These are phyloP conservation scores for Debaryomyces castellii DNA, from an alignment of 805 yeast species.

Conservation along the genomic window DNA sequence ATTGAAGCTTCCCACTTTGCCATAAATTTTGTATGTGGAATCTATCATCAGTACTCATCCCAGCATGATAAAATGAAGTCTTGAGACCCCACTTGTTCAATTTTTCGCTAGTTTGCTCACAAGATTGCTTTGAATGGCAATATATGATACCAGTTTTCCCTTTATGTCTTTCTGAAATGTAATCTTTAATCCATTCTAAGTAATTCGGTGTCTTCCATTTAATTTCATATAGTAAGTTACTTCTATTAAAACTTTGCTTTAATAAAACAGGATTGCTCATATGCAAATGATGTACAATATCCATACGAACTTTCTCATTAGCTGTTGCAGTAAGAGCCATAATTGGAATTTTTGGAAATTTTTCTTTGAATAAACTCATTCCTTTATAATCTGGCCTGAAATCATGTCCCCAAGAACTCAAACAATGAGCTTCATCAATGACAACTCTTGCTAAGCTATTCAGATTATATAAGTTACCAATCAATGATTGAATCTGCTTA, in stretches of 20 bases:
- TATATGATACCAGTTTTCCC: slow-evolving; percentile 84
- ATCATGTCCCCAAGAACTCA: slow-evolving; percentile 98
- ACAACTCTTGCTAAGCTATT: slow-evolving; percentile 77
- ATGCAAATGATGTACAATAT: slow-evolving; percentile 76
- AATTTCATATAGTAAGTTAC: slow-evolving; percentile 80
- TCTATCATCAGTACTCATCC: slow-evolving; percentile 81
- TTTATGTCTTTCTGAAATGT: slow-evolving; percentile 50
- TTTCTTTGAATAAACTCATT: slow-evolving; percentile 65
- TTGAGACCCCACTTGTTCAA: slow-evolving; percentile 60
- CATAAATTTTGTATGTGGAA: slow-evolving; percentile 70
- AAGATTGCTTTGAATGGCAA: slow-evolving; percentile 85
- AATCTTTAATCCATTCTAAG: slow-evolving; percentile 57
- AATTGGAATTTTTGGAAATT: slow-evolving; percentile 79
- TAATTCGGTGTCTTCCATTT: slow-evolving; percentile 58
- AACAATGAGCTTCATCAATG: slow-evolving; percentile 98
- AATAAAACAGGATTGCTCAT: slow-evolving; percentile 61
- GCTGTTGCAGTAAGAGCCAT: slow-evolving; percentile 99
- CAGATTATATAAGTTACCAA: slow-evolving; percentile 54
- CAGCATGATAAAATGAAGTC: slow-evolving; percentile 87
- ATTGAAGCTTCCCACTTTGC: slow-evolving; percentile 71
- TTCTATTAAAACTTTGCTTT: slow-evolving; percentile 90
- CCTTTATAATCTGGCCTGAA: slow-evolving; percentile 94
- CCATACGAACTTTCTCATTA: slow-evolving; percentile 82
- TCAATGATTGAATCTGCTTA: slow-evolving; percentile 60
- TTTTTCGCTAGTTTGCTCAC: slow-evolving; percentile 75